phyloP scores from a whole-genome alignment of 495 filamentous ascomycete genomes.

The Jackrogersella minutella region DNA sequence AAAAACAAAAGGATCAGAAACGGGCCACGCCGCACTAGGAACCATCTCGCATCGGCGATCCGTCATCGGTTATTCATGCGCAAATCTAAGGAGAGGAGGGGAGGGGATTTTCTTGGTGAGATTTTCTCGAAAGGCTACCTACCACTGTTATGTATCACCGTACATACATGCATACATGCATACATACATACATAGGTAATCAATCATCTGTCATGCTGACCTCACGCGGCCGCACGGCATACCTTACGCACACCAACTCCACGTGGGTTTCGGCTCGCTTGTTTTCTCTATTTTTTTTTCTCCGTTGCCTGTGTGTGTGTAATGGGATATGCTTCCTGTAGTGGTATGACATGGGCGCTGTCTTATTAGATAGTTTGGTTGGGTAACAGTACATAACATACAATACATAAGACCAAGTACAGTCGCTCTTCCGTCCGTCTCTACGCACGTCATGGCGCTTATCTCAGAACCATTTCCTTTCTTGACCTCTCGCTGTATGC shows the following conservation, averaged over 20 bases:
- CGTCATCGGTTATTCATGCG: constrained; percentile 22
- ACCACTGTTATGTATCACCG: constrained; percentile 9
- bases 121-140: constrained; percentile 6
- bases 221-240: constrained; percentile 2
- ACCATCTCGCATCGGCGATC: constrained; percentile 41
- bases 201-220: constrained; percentile 35
- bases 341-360: background rate
- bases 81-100: constrained; percentile 36
- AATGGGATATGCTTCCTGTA: too few relatives aligned
- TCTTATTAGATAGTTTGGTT: constrained; percentile 7
- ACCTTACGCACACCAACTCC: constrained; percentile 18
- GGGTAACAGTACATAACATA: constrained; percentile 22
- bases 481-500: constrained; percentile 36
- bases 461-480: constrained; percentile 42
- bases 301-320: too few relatives aligned
- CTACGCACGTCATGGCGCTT: constrained; percentile 38
- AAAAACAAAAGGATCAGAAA: constrained; percentile 6
- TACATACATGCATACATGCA: constrained; percentile 17
- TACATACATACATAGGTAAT: constrained; percentile 12
- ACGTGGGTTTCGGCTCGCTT: constrained; percentile 35
- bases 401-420: constrained; percentile 22
- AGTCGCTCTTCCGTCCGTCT: background rate
- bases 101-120: constrained; percentile 35
- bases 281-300: constrained; percentile 6
- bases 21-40: constrained; percentile 24